A percentile compares a stretch with the other conserved stretches of the same genome.
Conservation (phyloP, 495 filamentous ascomycete genomes). For the Aspergillus coremiiformis region DNA sequence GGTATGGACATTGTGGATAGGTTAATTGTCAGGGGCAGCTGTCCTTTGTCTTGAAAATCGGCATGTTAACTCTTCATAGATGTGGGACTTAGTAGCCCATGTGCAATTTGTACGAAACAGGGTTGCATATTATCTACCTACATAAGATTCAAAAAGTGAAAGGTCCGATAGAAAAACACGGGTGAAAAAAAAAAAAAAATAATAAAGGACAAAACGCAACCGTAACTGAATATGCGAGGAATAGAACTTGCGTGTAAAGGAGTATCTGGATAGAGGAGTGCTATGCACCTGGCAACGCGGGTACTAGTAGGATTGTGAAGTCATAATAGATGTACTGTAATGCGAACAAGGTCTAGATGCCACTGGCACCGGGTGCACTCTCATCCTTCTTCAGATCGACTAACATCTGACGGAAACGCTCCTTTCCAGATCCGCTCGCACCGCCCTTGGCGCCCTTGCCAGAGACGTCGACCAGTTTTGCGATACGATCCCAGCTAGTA, state of each 20-base stretch:
- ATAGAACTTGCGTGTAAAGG: background rate
- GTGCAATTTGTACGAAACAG: slow-evolving; percentile 2
- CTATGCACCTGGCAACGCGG: slow-evolving; percentile 5
- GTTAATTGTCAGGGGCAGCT: background rate
- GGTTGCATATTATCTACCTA: slow-evolving; percentile 19
- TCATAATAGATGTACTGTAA: slow-evolving; percentile 8
- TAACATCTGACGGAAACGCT: slow-evolving; percentile 88
- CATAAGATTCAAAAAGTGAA: slow-evolving; percentile 20
- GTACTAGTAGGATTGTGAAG: background rate
- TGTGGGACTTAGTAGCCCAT: background rate
- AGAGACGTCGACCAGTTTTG: slow-evolving; percentile 91
- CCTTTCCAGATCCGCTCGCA: slow-evolving; percentile 81
- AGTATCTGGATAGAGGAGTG: background rate
- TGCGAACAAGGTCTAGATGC: slow-evolving; percentile 26
- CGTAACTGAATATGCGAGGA: slow-evolving; percentile 3
- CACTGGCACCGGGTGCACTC: slow-evolving; percentile 74
- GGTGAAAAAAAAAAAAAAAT: slow-evolving; percentile 16
- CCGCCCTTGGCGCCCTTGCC: slow-evolving; percentile 85
- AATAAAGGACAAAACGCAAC: slow-evolving; percentile 10
- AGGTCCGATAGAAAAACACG: slow-evolving; percentile 16
- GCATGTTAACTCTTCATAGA: background rate
- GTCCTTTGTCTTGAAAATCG: no score
- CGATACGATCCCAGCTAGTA: slow-evolving; percentile 97
- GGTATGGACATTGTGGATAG: background rate
- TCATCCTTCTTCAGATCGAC: slow-evolving; percentile 85